Evolutionary conservation across 2,329 filamentous ascomycete genomes (phyloP).

Genomic region (Neopestalotiopsis rosae): DNA sequence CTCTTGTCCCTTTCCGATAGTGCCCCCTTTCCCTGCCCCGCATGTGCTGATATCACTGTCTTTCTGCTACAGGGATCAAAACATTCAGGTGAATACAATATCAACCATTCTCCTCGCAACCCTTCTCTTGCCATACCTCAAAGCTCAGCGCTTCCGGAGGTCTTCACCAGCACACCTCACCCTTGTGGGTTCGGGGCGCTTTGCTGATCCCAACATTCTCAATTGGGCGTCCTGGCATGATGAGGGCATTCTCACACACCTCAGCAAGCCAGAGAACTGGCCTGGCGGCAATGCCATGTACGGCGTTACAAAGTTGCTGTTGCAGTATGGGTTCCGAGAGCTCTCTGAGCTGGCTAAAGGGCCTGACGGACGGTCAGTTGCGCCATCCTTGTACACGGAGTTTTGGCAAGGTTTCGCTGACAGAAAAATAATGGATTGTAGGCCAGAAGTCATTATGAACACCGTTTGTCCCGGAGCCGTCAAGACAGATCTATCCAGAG

Average conservation of each 20-base stretch:
- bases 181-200: slow-evolving; percentile 29
- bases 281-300: slow-evolving; percentile 29
- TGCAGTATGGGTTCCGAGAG: slow-evolving; percentile 29
- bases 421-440: slow-evolving; percentile 3
- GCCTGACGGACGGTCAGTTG: slow-evolving; percentile 27
- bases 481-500: slow-evolving; percentile 25
- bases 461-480: slow-evolving; percentile 34
- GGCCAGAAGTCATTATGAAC: slow-evolving; percentile 35
- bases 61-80: slow-evolving; percentile 45
- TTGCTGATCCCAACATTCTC: slow-evolving; percentile 25
- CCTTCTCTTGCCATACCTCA: slow-evolving; percentile 55
- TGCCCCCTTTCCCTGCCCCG: too few relatives aligned
- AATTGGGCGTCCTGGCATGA: slow-evolving; percentile 26
- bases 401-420: too few relatives aligned
- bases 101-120: slow-evolving; percentile 60
- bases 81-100: slow-evolving; percentile 63
- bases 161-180: slow-evolving; percentile 30
- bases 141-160: slow-evolving; percentile 29
- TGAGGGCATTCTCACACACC: slow-evolving; percentile 30
- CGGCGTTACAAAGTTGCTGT: slow-evolving; percentile 31
- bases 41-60: too few relatives aligned
- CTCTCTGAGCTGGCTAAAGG: slow-evolving; percentile 27
- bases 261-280: slow-evolving; percentile 33
- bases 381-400: not conserved
- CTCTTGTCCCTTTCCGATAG: too few relatives aligned